Evolutionary conservation across 129 eudicot species (phyloP).

Genomic region (Ambrosia trifida): DNA sequence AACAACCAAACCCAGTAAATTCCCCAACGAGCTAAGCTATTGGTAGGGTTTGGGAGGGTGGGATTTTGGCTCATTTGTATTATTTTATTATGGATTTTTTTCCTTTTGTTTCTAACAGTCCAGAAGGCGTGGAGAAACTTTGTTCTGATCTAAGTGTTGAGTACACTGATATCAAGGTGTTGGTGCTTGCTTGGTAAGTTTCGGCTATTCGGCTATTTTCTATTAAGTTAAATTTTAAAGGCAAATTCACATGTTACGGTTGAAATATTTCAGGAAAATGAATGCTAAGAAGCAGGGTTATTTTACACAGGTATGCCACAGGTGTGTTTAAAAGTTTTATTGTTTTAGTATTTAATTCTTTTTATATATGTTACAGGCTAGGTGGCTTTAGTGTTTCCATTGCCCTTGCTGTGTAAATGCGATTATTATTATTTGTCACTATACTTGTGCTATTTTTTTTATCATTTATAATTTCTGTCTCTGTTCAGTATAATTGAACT

Average conservation of each 20-base stretch:
- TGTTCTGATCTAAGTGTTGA: slow-evolving; percentile 76
- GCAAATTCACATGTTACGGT: slow-evolving; percentile 8
- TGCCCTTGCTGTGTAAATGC: not conserved
- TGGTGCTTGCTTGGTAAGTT: slow-evolving; percentile 92
- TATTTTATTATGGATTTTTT: slow-evolving; percentile 1
- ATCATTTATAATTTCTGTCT: not conserved
- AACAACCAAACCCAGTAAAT: no score
- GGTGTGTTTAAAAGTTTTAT: slow-evolving; percentile 28
- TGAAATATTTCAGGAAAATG: slow-evolving; percentile 63
- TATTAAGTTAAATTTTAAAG: not conserved
- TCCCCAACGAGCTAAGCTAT: no score
- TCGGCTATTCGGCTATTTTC: slow-evolving; percentile 5
- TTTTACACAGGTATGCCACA: slow-evolving; percentile 67
- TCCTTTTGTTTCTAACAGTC: slow-evolving; percentile 45
- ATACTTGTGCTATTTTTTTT: slow-evolving; percentile 1
- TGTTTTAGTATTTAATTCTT: slow-evolving; percentile 14
- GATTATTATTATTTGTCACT: not conserved
- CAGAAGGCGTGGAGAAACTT: slow-evolving; percentile 81
- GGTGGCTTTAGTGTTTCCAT: slow-evolving; percentile 5
- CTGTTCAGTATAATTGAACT: not conserved
- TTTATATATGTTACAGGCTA: not conserved
- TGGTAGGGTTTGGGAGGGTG: no score
- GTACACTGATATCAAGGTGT: slow-evolving; percentile 69
- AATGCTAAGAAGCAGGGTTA: slow-evolving; percentile 90
- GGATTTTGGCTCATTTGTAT: not conserved